Evolutionary conservation across 2,329 filamentous ascomycete species (phyloP).

Genomic region (Fusarium sp.): DNA sequence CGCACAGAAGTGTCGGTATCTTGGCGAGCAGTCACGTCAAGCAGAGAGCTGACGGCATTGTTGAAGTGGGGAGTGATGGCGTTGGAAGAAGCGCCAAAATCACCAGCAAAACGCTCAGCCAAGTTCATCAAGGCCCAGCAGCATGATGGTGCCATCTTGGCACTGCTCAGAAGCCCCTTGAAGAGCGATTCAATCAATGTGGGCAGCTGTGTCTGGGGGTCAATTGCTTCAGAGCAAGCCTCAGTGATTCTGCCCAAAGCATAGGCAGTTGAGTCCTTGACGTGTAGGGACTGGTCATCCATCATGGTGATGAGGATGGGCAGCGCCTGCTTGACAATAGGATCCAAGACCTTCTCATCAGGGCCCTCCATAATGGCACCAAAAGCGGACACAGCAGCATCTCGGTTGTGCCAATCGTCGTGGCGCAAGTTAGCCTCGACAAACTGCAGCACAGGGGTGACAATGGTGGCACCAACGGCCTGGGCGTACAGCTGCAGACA

Average conservation of each 20-base stretch:
- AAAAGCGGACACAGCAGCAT: slow-evolving; percentile 96
- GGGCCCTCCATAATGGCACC: slow-evolving; percentile 99
- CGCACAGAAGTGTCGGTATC: slow-evolving; percentile 90
- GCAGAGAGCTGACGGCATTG: slow-evolving; percentile 85
- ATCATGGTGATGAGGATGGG: slow-evolving; percentile 91
- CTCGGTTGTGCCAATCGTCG: slow-evolving; percentile 94
- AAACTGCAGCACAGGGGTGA: slow-evolving; percentile 86
- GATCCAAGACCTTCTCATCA: slow-evolving; percentile 89
- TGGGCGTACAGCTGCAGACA: slow-evolving; percentile 95
- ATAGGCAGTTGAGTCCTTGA: slow-evolving; percentile 96
- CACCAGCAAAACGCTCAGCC: slow-evolving; percentile 92
- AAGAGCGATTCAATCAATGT: slow-evolving; percentile 90
- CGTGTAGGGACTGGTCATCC: slow-evolving; percentile 88
- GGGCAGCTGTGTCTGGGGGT: slow-evolving; percentile 83
- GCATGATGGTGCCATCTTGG: slow-evolving; percentile 98
- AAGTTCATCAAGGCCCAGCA: slow-evolving; percentile 99
- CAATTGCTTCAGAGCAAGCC: slow-evolving; percentile 89
- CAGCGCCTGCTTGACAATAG: slow-evolving; percentile 94
- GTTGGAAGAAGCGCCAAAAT: slow-evolving; percentile 80
- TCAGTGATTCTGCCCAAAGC: slow-evolving; percentile 96
- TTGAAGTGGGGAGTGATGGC: slow-evolving; percentile 92
- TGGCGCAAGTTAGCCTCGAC: slow-evolving; percentile 90
- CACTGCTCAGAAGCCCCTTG: slow-evolving; percentile 86
- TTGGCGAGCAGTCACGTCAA: slow-evolving; percentile 83
- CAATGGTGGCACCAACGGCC: slow-evolving; percentile 85